A percentile compares a stretch with the other conserved stretches of the same genome.
Evolutionary conservation across 2,329 filamentous ascomycete genomes (phyloP).

Genomic region (Fusarium poae): DNA sequence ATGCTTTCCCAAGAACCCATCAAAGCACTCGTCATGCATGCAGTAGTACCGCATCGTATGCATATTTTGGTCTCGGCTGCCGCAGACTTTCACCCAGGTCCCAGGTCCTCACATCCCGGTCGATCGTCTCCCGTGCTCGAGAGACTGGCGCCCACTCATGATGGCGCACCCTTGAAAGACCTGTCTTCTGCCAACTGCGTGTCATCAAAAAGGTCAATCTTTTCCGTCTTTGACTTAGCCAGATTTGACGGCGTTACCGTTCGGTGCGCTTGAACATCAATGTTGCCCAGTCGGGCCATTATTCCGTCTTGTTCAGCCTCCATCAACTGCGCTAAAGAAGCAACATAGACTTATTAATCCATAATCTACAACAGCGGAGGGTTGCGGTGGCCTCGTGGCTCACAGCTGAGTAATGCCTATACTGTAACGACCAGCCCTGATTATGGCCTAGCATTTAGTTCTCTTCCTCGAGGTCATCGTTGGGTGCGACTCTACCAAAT

Average conservation of each 20-base stretch:
- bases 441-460: background rate
- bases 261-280: constrained; percentile 24
- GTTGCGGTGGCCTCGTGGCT: background rate
- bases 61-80: constrained; percentile 33
- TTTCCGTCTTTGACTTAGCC: constrained; percentile 28
- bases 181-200: constrained; percentile 42
- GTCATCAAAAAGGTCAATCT: constrained; percentile 41
- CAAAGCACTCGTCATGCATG: constrained; percentile 30
- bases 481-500: constrained; percentile 18
- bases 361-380: background rate
- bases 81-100: constrained; percentile 29
- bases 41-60: constrained; percentile 28
- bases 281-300: constrained; percentile 24
- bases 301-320: constrained; percentile 26
- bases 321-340: constrained; percentile 13
- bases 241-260: constrained; percentile 38
- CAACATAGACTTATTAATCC: constrained; percentile 6
- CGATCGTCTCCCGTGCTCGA: constrained; percentile 37
- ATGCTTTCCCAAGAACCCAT: background rate
- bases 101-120: constrained; percentile 28
- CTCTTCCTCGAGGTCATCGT: constrained; percentile 14
- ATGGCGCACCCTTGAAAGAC: constrained; percentile 21
- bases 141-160: constrained; percentile 25
- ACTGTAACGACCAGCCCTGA: background rate
- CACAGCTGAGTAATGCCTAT: background rate